These are phyloP conservation scores for Aristolochia contorta DNA, from an alignment of 164 flowering plant species.

Conservation along the genomic window DNA sequence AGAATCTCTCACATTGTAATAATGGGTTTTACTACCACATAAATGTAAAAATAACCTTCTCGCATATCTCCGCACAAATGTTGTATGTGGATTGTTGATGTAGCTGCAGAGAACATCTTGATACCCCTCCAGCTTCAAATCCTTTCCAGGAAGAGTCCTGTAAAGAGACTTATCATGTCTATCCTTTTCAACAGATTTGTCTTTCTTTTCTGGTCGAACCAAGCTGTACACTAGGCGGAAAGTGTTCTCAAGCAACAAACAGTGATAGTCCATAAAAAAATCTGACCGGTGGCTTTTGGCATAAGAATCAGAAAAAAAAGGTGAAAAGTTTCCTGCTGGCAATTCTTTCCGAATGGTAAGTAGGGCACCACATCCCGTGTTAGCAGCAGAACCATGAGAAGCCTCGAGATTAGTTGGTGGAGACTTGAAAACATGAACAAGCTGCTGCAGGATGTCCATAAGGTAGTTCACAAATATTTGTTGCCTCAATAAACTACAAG, in stretches of 20 bases:
- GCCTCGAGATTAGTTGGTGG: slow-evolving; percentile 45
- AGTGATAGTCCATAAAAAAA: slow-evolving; percentile 79
- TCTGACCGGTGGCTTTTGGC: slow-evolving; percentile 89
- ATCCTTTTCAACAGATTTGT: slow-evolving; percentile 81
- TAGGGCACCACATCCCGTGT: slow-evolving; percentile 86
- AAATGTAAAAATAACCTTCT: slow-evolving; percentile 93
- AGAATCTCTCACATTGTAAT: slow-evolving; percentile 86
- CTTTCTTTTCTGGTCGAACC: slow-evolving; percentile 95
- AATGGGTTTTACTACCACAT: slow-evolving; percentile 95
- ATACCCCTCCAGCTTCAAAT: slow-evolving; percentile 92
- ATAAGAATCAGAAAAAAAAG: slow-evolving; percentile 97
- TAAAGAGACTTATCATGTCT: slow-evolving; percentile 25
- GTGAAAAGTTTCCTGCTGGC: slow-evolving; percentile 94
- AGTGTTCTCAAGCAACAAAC: slow-evolving; percentile 79
- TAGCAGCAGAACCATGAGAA: slow-evolving; percentile 35
- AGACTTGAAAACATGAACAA: slow-evolving; percentile 78
- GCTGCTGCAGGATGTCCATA: slow-evolving; percentile 89
- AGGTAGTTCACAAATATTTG: slow-evolving; percentile 80
- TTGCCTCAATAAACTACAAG: slow-evolving; percentile 80
- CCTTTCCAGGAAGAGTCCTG: slow-evolving; percentile 52
- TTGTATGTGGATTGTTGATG: slow-evolving; percentile 79
- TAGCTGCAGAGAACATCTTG: slow-evolving; percentile 98
- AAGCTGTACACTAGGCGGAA: slow-evolving; percentile 83
- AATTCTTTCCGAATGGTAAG: slow-evolving; percentile 81
- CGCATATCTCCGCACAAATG: slow-evolving; percentile 88